A percentile compares a stretch with the other conserved stretches of the same genome.
Evolutionary conservation across 352 stramenopile genomes (phyloP).

Genomic region (Globisporangium perplexum): DNA sequence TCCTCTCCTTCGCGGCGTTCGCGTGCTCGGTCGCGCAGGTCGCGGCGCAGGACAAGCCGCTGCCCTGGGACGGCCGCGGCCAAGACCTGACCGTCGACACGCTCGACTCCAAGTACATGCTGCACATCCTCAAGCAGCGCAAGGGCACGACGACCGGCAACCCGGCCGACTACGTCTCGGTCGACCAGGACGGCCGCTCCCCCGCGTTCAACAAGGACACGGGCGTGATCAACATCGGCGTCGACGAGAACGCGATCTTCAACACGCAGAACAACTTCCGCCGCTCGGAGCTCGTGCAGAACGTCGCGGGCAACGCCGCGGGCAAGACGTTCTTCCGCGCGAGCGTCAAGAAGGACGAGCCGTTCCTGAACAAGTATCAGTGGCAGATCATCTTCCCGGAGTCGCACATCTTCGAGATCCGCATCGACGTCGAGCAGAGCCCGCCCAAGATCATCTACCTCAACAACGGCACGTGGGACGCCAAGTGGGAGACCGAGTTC

Average conservation of each 20-base stretch:
- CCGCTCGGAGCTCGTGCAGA: slow-evolving; percentile 62
- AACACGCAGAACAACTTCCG: slow-evolving; percentile 54
- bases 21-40: slow-evolving; percentile 14
- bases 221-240: slow-evolving; percentile 44
- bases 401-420: slow-evolving; percentile 50
- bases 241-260: slow-evolving; percentile 46
- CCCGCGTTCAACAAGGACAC: slow-evolving; percentile 56
- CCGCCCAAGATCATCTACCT: slow-evolving; percentile 47
- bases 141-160: slow-evolving; percentile 32
- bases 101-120: slow-evolving; percentile 50
- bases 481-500: slow-evolving; percentile 47
- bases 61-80: slow-evolving; percentile 57
- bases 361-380: slow-evolving; percentile 41
- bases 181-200: slow-evolving; percentile 34
- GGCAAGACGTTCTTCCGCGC: slow-evolving; percentile 58
- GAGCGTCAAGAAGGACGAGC: slow-evolving; percentile 41
- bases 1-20: slow-evolving; percentile 20
- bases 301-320: slow-evolving; percentile 27
- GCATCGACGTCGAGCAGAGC: slow-evolving; percentile 33
- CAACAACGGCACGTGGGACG: slow-evolving; percentile 33
- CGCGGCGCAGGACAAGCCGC: slow-evolving; percentile 16
- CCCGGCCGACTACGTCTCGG: slow-evolving; percentile 42
- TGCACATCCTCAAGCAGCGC: slow-evolving; percentile 61
- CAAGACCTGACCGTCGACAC: slow-evolving; percentile 46
- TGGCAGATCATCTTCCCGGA: slow-evolving; percentile 63